Evolutionary conservation across 2,329 filamentous ascomycete genomes (phyloP), one percentile per base, ranked within the genome.

Genomic region (Arthrobotrys iridis): DNA sequence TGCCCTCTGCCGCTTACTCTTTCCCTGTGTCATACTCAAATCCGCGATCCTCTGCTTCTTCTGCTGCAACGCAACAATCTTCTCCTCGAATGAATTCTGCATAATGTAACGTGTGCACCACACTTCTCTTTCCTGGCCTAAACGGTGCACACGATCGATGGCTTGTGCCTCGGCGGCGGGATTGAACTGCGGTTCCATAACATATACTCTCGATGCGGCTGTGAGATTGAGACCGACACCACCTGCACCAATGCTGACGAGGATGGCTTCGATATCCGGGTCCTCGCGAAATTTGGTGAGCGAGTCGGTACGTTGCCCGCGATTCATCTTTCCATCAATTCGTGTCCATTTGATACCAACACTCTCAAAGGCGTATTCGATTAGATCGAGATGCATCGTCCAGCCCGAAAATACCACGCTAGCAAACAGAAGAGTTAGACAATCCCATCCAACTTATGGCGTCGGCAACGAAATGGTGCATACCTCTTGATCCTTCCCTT

Each of bases 111-210:
- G 88, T 37, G 92, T 89, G 1, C 93, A 96, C n/a, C 87, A 87
- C 0, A 99, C 95, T 10, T 90, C 88, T n/a, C 95, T 87, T 79
- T 88, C 95, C 84, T 99, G 95, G 0, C 95, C 93, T 1, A 97
- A 85, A 15, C 93, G 89, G 81, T 97, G 93, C 4, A 99, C 92
- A 28, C 95, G 81, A 45, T 98, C 95, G 5, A 98, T 87, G 1
- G 95, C 95, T 83, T 99, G 95, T 3, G 93, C 92, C 82, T 99
- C 94, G 0, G 93, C 93, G 0, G 93, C 93, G 0, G 95, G 95
- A 80, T 99, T 99, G 84, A 94, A 99, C 81, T 97, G 93, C 3
- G 95, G 95, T 81, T 99, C 95, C 94, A 99, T 98, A 79, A 98
- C 91, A 81, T 95, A 98, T 11, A 96, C 98, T 40, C 98, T 88